Evolutionary conservation across 2,329 filamentous ascomycete species (phyloP).

Genomic region (Ophiostoma perfectum): DNA sequence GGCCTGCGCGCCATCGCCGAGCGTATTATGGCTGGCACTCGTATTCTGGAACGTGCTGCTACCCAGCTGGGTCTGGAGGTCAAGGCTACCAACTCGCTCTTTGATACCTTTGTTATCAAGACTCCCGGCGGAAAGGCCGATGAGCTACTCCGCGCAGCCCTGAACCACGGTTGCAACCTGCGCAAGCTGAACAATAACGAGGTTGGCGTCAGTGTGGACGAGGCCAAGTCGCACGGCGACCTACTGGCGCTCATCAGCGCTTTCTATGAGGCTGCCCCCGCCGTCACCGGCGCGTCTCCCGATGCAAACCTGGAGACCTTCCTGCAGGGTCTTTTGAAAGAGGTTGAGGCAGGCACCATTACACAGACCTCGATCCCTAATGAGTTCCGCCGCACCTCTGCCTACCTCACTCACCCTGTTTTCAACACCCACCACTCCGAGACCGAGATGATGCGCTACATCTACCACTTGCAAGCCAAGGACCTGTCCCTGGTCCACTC

Average conservation of each 20-base stretch:
- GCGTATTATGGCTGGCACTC: constrained; percentile 65
- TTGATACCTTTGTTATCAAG: constrained; percentile 74
- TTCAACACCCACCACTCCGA: constrained; percentile 96
- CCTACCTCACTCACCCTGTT: constrained; percentile 80
- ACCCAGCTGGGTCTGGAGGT: constrained; percentile 57
- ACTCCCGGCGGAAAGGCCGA: constrained; percentile 35
- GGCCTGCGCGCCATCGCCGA: constrained; percentile 80
- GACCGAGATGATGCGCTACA: constrained; percentile 89
- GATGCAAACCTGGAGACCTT: constrained; percentile 21
- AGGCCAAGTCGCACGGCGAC: constrained; percentile 39
- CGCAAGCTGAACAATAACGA: constrained; percentile 43
- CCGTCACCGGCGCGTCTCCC: background rate
- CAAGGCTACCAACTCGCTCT: constrained; percentile 35
- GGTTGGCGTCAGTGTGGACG: constrained; percentile 72
- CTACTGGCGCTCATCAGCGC: constrained; percentile 26
- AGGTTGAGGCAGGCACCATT: constrained; percentile 31
- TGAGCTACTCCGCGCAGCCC: constrained; percentile 49
- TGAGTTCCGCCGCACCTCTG: constrained; percentile 62
- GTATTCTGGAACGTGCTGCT: constrained; percentile 61
- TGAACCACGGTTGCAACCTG: constrained; percentile 53
- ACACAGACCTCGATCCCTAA: constrained; percentile 43
- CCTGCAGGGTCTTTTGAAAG: constrained; percentile 38
- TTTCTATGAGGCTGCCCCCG: constrained; percentile 23
- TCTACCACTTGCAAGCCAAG: constrained; percentile 87
- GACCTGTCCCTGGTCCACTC: constrained; percentile 91